Conservation (phyloP, 495 filamentous ascomycete species). For the Lasiosphaeris hirsuta region DNA sequence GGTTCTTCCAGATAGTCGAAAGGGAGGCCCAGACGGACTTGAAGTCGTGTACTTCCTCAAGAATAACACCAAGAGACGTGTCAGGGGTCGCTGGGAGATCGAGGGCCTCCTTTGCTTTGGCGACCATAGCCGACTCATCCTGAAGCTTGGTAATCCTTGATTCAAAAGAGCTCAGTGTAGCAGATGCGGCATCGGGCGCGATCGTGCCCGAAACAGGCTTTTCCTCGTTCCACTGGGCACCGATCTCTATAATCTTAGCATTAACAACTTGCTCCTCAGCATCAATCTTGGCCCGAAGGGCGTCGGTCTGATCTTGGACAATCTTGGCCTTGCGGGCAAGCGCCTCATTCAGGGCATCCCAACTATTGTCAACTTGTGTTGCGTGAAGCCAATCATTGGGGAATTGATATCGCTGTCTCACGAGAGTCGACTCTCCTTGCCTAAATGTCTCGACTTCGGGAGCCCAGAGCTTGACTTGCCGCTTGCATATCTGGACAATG, state of each 20-base stretch:
- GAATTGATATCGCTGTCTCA: constrained; percentile 88
- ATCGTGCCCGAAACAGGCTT: constrained; percentile 95
- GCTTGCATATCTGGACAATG: constrained; percentile 90
- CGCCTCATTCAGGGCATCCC: constrained; percentile 85
- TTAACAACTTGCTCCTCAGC: constrained; percentile 89
- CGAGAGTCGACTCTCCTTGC: constrained; percentile 86
- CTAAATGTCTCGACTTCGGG: constrained; percentile 94
- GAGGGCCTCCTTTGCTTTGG: constrained; percentile 92
- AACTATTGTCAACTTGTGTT: constrained; percentile 90
- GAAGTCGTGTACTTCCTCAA: constrained; percentile 98
- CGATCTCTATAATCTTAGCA: constrained; percentile 80
- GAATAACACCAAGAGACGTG: constrained; percentile 69
- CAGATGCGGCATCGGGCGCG: constrained; percentile 78
- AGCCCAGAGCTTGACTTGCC: constrained; percentile 88
- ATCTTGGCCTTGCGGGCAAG: constrained; percentile 87
- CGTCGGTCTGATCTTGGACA: constrained; percentile 93
- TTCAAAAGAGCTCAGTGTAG: constrained; percentile 76
- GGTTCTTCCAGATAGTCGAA: constrained; percentile 92
- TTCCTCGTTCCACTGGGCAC: constrained; percentile 84
- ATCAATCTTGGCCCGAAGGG: constrained; percentile 87
- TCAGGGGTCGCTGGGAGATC: constrained; percentile 78
- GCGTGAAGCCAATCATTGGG: constrained; percentile 89
- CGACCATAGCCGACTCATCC: constrained; percentile 87
- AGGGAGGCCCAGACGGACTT: constrained; percentile 95
- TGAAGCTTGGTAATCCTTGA: constrained; percentile 74